Evolutionary conservation across 345 rosid species (phyloP), one percentile per base, ranked within the genome.

Genomic region (Salix brachista): DNA sequence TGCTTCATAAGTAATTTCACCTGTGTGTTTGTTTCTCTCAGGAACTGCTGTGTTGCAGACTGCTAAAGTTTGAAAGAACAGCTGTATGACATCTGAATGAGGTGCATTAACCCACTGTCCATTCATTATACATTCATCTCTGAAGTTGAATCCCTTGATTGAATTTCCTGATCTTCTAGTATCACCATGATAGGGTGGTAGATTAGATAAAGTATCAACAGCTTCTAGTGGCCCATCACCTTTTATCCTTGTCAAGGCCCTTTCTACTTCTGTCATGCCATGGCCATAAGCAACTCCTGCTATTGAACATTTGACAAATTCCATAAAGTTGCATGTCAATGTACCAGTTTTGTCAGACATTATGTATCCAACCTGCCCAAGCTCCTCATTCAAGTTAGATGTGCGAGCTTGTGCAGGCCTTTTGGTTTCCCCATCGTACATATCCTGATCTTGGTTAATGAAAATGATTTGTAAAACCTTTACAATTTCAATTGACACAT

Each of bases 281-380:
- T 80, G 79, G 1, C 99, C 99, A 83, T 90, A 95, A 37, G 89
- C 83, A 32, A 70, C 78, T 65, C 97, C 99, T 65, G 90, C 87
- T 41, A 95, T 87, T 0, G 97, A 95, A 76, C 97, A 93, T 84
- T 89, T 93, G 77, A 91, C 92, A 85, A 95, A 93, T 85, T 93
- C 99, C 99, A 95, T 93, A 12, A 92, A 93, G 73, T 95, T 95
- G 65, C 99, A 93, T 56, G 97, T 95, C 86, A 95, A 73, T 79
- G 99, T 95, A 66, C 99, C 97, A 12, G 99, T 95, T 80, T 95
- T 95, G 73, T 95, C 99, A 1, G 99, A 93, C n/a, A 95, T 87
- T 58, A 95, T 1, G 89, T 90, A 82, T 86, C 11, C 85, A 30
- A 93, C 88, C 85, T 95, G 97, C 75, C 99, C 99, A 48, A 95